phyloP scores from a whole-genome alignment of 2,329 filamentous ascomycete species.

The Chaetothyriales sp. region DNA sequence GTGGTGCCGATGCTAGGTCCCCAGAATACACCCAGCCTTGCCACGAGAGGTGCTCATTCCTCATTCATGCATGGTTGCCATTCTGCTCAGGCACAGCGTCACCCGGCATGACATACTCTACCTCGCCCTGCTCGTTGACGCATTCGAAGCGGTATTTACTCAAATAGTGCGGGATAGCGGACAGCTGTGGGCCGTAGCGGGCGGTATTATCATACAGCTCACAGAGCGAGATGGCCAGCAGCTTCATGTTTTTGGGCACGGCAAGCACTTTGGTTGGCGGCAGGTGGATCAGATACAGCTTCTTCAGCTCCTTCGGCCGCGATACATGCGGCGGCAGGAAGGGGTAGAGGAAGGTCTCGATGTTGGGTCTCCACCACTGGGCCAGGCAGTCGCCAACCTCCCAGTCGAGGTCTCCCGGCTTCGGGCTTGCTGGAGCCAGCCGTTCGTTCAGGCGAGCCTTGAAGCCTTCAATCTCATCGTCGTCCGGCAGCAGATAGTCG shows the following conservation, averaged over 20 bases:
- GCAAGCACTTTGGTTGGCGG: slow-evolving; percentile 87
- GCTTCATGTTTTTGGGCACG: slow-evolving; percentile 99
- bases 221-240: slow-evolving; percentile 89
- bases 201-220: slow-evolving; percentile 97
- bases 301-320: slow-evolving; percentile 96
- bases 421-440: slow-evolving; percentile 79
- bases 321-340: slow-evolving; percentile 95
- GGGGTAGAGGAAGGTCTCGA: slow-evolving; percentile 99
- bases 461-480: slow-evolving; percentile 91
- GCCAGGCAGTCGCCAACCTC: slow-evolving; percentile 86
- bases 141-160: slow-evolving; percentile 97
- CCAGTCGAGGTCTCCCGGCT: slow-evolving; percentile 59
- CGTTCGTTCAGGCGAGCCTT: slow-evolving; percentile 84
- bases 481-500: slow-evolving; percentile 75
- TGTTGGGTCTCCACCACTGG: slow-evolving; percentile 98
- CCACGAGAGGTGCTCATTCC: not conserved
- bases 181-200: slow-evolving; percentile 87
- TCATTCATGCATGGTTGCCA: not conserved
- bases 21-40: slow-evolving; percentile 4
- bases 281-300: slow-evolving; percentile 92
- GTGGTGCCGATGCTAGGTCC: not conserved
- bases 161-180: slow-evolving; percentile 86
- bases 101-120: slow-evolving; percentile 73
- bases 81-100: slow-evolving; percentile 7
- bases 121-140: slow-evolving; percentile 79